Evolutionary conservation across 345 rosid genomes (phyloP).

Genomic region (Linum tenue): DNA sequence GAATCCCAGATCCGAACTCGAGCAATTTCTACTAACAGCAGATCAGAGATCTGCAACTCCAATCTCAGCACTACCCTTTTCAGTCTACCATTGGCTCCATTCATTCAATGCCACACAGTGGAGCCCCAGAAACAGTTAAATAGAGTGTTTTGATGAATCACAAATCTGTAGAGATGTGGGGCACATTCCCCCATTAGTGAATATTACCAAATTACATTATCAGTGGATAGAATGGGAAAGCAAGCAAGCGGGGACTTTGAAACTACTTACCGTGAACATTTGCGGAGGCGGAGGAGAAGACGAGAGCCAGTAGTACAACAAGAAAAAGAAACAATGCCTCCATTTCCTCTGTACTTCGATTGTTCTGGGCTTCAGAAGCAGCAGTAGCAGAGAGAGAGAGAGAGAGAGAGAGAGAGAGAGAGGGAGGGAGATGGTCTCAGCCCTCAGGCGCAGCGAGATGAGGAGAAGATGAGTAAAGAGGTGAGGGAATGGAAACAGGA

Average conservation of each 20-base stretch:
- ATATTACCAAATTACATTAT: constrained; percentile 7
- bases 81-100: not conserved
- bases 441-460: too few species aligned
- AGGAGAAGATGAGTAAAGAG: too few species aligned
- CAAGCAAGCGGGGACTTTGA: not conserved
- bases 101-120: not conserved
- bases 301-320: constrained; percentile 15
- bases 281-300: constrained; percentile 32
- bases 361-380: not conserved
- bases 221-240: constrained; percentile 1
- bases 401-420: constrained; percentile 1
- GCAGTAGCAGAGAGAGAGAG: not conserved
- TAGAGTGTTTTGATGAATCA: too few species aligned
- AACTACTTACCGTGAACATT: constrained; percentile 26
- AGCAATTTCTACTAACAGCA: not conserved
- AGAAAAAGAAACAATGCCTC: constrained; percentile 11
- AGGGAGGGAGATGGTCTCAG: not conserved
- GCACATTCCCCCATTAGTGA: not conserved
- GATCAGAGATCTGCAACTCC: constrained; percentile 13
- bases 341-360: constrained; percentile 8
- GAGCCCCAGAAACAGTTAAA: too few species aligned
- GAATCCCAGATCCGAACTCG: constrained; percentile 9
- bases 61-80: constrained; percentile 2
- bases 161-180: too few species aligned
- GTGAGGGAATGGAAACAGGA: not conserved